Percentiles rank a stretch among this genome's conserved stretches.
Evolutionary conservation across 192 early-diverging fungal species (phyloP).

Genomic region (Podila verticillata): DNA sequence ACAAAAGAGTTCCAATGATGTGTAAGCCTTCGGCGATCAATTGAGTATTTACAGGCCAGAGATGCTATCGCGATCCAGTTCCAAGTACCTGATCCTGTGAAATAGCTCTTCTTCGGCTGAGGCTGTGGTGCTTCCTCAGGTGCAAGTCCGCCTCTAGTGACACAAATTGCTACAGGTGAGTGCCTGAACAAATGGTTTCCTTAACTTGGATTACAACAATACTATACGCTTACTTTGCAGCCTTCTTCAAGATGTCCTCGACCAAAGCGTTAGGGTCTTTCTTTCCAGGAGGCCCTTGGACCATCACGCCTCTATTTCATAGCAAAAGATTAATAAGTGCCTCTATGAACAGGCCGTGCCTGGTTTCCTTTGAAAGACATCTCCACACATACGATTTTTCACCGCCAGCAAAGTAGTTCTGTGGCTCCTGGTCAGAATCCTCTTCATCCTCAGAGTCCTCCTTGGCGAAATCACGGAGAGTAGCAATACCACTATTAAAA

Average conservation of each 20-base stretch:
- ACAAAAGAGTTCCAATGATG: neutral
- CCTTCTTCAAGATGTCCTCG: slow-evolving; percentile 82
- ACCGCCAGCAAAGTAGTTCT: slow-evolving; percentile 92
- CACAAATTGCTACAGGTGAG: neutral
- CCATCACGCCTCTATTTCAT: slow-evolving; percentile 54
- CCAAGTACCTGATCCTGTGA: slow-evolving; percentile 44
- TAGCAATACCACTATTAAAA: slow-evolving; percentile 52
- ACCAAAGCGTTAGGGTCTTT: slow-evolving; percentile 67
- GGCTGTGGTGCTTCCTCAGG: slow-evolving; percentile 41
- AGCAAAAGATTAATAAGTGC: neutral
- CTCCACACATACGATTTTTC: slow-evolving; percentile 86
- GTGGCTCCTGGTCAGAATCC: slow-evolving; percentile 61
- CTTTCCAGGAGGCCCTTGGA: slow-evolving; percentile 59
- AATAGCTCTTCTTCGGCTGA: slow-evolving; percentile 25
- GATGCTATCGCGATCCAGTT: neutral
- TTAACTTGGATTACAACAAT: neutral
- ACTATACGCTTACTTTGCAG: slow-evolving; percentile 62
- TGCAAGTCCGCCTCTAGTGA: slow-evolving; percentile 20
- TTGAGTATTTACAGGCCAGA: too few species aligned
- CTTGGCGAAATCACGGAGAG: slow-evolving; percentile 55
- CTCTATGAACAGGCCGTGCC: neutral
- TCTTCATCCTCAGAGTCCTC: slow-evolving; percentile 45
- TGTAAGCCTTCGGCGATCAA: too few species aligned
- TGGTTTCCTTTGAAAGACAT: neutral
- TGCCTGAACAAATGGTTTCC: neutral